A percentile compares a stretch with the other conserved stretches of the same genome.
Conservation (phyloP, 345 rosid genomes). For the Arabis alpina region DNA sequence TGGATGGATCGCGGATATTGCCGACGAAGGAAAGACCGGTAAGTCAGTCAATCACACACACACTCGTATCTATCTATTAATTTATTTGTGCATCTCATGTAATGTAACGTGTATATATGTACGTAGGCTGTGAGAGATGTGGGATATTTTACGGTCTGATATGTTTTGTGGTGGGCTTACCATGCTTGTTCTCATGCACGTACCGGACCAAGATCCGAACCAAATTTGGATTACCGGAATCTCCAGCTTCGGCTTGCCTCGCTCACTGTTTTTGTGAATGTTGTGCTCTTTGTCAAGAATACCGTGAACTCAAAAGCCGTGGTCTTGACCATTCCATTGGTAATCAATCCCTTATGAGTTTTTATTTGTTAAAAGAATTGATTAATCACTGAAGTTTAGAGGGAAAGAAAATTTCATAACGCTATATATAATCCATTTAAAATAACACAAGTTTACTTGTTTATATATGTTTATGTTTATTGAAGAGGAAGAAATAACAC, state of each 20-base stretch:
- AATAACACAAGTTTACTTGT: no score
- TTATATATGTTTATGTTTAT: background rate
- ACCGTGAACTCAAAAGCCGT: constrained; percentile 67
- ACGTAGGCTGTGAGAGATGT: constrained; percentile 63
- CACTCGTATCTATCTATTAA: no score
- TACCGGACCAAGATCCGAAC: constrained; percentile 65
- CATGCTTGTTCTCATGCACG: constrained; percentile 66
- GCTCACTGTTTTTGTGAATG: constrained; percentile 62
- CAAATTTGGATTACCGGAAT: constrained; percentile 61
- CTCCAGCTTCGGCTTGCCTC: constrained; percentile 69
- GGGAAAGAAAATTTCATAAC: no score
- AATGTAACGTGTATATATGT: constrained; percentile 12
- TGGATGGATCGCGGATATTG: constrained; percentile 68
- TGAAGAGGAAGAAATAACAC: background rate
- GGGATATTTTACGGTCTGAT: constrained; percentile 55
- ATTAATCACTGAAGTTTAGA: background rate
- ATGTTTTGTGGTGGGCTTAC: constrained; percentile 42
- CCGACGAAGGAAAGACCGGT: constrained; percentile 59
- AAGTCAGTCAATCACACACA: no score
- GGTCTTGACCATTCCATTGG: constrained; percentile 73
- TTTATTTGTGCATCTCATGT: no score
- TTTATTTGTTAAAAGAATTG: background rate
- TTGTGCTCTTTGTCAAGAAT: constrained; percentile 82
- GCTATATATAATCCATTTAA: no score
- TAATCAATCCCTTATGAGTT: constrained; percentile 15